phyloP scores from a whole-genome alignment of 345 rosid species.

The Lenwebbia sp. region DNA sequence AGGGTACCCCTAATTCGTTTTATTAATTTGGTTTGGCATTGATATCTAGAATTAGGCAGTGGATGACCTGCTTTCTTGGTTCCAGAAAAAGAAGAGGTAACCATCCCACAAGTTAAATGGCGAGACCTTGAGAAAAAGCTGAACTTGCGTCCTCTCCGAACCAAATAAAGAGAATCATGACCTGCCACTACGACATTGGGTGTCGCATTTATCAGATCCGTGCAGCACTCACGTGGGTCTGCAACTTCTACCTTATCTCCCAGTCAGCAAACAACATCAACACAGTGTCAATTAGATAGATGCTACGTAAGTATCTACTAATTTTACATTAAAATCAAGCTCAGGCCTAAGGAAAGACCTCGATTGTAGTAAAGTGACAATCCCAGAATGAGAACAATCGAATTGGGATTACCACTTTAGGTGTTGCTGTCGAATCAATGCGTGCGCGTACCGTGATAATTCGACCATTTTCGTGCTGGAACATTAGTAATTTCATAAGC shows the following conservation, averaged over 20 bases:
- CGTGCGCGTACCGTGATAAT: not conserved
- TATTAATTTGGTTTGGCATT: not conserved
- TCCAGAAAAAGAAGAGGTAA: not conserved
- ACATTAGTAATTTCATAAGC: not conserved
- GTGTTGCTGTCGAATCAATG: not conserved
- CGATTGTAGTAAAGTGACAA: too few relatives aligned
- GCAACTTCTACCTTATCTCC: not conserved
- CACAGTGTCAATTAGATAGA: not conserved
- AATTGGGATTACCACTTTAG: not conserved
- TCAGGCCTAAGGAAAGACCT: not conserved
- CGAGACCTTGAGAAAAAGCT: not conserved
- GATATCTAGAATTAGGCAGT: not conserved
- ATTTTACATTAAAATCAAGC: not conserved
- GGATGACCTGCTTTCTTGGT: not conserved
- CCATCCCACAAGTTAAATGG: not conserved
- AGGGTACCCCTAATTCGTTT: not conserved
- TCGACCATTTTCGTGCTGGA: not conserved
- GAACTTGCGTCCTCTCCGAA: not conserved
- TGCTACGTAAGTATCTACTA: not conserved
- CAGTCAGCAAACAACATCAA: not conserved
- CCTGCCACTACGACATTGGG: not conserved
- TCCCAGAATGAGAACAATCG: not conserved
- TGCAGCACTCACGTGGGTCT: not conserved
- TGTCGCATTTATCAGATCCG: not conserved
- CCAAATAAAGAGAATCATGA: not conserved